Percentiles rank a stretch among this genome's conserved stretches.
Conservation (phyloP, 768 basidiomycete species). For the Xanthoconium purpureum region DNA sequence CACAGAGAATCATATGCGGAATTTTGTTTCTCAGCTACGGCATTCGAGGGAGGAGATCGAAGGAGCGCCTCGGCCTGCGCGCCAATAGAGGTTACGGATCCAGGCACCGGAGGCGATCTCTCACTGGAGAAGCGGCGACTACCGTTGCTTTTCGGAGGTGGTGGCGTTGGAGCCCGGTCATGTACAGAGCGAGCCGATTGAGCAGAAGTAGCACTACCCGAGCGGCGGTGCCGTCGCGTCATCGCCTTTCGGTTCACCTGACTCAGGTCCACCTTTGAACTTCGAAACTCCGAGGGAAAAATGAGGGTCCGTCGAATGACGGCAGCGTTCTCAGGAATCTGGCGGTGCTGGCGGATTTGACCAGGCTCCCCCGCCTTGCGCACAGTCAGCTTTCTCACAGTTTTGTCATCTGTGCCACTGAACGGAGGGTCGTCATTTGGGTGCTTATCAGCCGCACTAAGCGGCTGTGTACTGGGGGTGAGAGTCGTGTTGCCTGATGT, state of each 20-base stretch:
- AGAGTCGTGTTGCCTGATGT: constrained; percentile 11
- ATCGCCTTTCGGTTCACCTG: constrained; percentile 56
- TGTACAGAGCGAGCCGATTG: constrained; percentile 71
- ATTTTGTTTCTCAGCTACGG: constrained; percentile 58
- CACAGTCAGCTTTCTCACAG: constrained; percentile 28
- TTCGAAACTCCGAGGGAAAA: constrained; percentile 64
- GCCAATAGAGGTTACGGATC: constrained; percentile 51
- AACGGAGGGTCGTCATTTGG: constrained; percentile 33
- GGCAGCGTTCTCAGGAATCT: constrained; percentile 39
- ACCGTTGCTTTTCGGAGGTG: constrained; percentile 59
- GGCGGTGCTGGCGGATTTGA: constrained; percentile 31
- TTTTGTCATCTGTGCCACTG: constrained; percentile 22
- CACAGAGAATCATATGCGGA: constrained; percentile 79
- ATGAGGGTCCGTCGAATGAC: constrained; percentile 79
- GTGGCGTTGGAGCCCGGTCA: constrained; percentile 83
- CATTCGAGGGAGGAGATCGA: constrained; percentile 38
- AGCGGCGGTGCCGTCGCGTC: constrained; percentile 48
- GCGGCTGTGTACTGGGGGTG: constrained; percentile 22
- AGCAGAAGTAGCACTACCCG: constrained; percentile 56
- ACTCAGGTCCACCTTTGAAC: constrained; percentile 55
- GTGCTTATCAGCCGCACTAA: constrained; percentile 22
- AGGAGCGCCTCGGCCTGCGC: constrained; percentile 38
- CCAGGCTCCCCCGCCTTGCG: constrained; percentile 23
- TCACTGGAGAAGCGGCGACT: constrained; percentile 64
- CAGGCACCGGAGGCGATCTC: constrained; percentile 66